Percentiles rank a stretch among this genome's conserved stretches.
Conservation (phyloP, 2,329 filamentous ascomycete species). For the Botrytis porri region DNA sequence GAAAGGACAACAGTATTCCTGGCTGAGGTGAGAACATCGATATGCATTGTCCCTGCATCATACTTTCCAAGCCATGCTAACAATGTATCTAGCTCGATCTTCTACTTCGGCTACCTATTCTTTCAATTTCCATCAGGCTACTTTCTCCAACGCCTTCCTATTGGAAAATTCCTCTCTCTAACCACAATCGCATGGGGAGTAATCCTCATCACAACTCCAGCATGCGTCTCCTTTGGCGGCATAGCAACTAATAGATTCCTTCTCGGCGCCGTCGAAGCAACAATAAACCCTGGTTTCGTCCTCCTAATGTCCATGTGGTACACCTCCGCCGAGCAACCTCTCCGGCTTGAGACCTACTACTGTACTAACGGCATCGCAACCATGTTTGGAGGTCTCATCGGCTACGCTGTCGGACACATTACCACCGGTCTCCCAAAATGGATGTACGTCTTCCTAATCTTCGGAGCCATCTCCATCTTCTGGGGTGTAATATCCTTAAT, state of each 20-base stretch:
- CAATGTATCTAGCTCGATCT: slow-evolving; percentile 43
- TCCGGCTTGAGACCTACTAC: slow-evolving; percentile 41
- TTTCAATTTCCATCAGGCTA: slow-evolving; percentile 46
- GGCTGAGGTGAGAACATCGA: slow-evolving; percentile 41
- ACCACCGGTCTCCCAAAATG: slow-evolving; percentile 48
- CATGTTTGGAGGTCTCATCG: slow-evolving; percentile 50
- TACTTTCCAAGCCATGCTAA: not conserved
- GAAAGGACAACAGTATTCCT: slow-evolving; percentile 49
- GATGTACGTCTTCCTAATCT: slow-evolving; percentile 60
- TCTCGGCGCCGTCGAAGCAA: slow-evolving; percentile 53
- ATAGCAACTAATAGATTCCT: slow-evolving; percentile 57
- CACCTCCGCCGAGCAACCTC: slow-evolving; percentile 41
- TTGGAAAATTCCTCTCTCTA: slow-evolving; percentile 47
- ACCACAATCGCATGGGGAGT: slow-evolving; percentile 49
- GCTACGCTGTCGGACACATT: slow-evolving; percentile 55
- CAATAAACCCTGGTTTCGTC: slow-evolving; percentile 51
- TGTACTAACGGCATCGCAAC: slow-evolving; percentile 42
- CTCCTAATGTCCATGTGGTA: slow-evolving; percentile 43
- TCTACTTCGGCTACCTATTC: slow-evolving; percentile 51
- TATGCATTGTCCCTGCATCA: not conserved
- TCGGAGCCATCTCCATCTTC: slow-evolving; percentile 51
- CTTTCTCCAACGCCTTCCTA: slow-evolving; percentile 47
- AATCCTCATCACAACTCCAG: slow-evolving; percentile 48
- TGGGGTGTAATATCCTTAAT: slow-evolving; percentile 56
- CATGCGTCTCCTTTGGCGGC: slow-evolving; percentile 55